Conservation (phyloP, 495 filamentous ascomycete species). For the Cercophora newfieldiana region DNA sequence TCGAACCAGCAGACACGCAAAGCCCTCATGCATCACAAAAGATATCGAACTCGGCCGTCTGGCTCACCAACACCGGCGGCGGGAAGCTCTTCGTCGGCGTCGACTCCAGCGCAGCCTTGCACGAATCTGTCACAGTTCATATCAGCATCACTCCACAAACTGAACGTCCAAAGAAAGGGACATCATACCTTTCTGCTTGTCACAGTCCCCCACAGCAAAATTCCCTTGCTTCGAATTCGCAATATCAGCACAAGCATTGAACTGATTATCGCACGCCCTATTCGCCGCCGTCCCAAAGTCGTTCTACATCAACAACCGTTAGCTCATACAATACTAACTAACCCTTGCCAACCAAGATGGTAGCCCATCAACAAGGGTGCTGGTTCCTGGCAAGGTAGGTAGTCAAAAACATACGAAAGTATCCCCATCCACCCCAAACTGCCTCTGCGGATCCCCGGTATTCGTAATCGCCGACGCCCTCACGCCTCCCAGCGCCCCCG, state of each 20-base stretch:
- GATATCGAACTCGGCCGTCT: constrained; percentile 39
- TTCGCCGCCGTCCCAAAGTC: constrained; percentile 43
- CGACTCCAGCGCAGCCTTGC: constrained; percentile 28
- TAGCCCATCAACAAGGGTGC: neutral
- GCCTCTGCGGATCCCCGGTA: constrained; percentile 39
- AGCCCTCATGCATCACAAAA: constrained; percentile 33
- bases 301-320: constrained; percentile 25
- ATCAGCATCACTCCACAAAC: neutral
- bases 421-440: constrained; percentile 48
- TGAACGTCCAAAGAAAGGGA: neutral
- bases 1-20: neutral
- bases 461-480: constrained; percentile 34
- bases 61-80: constrained; percentile 30
- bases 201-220: constrained; percentile 38
- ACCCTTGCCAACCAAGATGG: constrained; percentile 17
- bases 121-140: constrained; percentile 27
- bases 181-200: constrained; percentile 40
- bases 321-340: constrained; percentile 27
- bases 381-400: no score
- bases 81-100: constrained; percentile 30
- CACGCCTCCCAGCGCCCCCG: constrained; percentile 25
- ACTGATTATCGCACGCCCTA: constrained; percentile 43
- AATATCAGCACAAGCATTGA: constrained; percentile 40
- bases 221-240: constrained; percentile 31
- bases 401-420: constrained; percentile 53